Conservation (phyloP, 2,329 filamentous ascomycete genomes). For the Aspergillus tanneri region DNA sequence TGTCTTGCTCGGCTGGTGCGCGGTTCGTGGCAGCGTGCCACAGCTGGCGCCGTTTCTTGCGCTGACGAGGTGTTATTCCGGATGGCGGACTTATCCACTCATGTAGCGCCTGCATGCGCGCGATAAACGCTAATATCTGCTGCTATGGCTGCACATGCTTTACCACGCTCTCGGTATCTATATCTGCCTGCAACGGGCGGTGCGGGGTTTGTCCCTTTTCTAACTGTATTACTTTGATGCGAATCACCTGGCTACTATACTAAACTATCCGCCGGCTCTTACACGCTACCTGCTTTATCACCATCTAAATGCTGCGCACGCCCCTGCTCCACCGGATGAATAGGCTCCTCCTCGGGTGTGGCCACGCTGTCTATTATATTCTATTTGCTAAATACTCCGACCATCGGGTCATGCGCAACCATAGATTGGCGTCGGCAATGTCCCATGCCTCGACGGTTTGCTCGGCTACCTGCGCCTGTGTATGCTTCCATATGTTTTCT, state of each 20-base stretch:
- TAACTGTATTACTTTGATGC: not conserved
- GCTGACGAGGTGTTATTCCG: not conserved
- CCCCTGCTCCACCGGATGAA: not conserved
- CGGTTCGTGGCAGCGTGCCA: not conserved
- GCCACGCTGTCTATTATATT: too few species aligned
- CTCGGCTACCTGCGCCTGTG: too few species aligned
- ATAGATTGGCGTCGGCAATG: too few species aligned
- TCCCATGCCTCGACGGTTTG: too few species aligned
- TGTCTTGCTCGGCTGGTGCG: not conserved
- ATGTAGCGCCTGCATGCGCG: not conserved
- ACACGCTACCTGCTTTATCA: not conserved
- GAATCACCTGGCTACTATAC: not conserved
- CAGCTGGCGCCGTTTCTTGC: not conserved
- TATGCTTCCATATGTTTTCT: too few species aligned
- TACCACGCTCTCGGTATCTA: not conserved
- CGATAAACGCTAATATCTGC: not conserved
- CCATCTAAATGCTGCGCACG: not conserved
- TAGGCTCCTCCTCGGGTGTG: too few species aligned
- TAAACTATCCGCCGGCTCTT: not conserved
- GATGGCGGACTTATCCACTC: not conserved
- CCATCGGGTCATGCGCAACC: too few species aligned
- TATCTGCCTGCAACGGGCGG: not conserved
- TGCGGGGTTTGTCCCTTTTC: not conserved
- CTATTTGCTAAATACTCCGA: too few species aligned
- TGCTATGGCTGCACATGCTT: conserved; percentile 1